Base-by-base conservation (phyloP, 805 yeast genomes). In the Candida ovalis region DNA sequence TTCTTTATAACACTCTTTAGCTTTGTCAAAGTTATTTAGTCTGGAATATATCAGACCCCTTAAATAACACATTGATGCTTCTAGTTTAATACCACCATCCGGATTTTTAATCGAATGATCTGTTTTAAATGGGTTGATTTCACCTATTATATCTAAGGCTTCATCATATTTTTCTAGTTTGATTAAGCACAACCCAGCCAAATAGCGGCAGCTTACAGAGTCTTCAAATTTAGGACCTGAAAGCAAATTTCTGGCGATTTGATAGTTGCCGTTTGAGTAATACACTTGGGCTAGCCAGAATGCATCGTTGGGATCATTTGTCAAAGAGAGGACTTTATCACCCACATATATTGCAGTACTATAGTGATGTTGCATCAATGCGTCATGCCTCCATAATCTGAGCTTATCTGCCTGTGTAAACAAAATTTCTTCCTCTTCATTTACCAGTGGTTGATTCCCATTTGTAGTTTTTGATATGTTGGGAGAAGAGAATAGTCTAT, bases 261-360 rank as follows among this genome's bases (percentile, higher is more conserved):
- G 76, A 65, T 81, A 90, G 60, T 86, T 80, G 10, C 92, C 92
- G 47, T 80, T 81, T 47, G 82, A 73, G 64, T 81, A 88, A 63
- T 86, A 82, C 4, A 87, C 96, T 69, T 92, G 97, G 0, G 96
- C 97, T 27, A 92, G 73, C 97, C 97, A 91, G 66, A 89, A 92
- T 10, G 97, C 97, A 63, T 92, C 98, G 60, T 85, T 88, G 13
- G 96, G 86, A 61, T 91, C 97, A 50, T 77, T 76, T 0, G 97
- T 90, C 51, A 94, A 69, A 1, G 90, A 79, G 38, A 88, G 75
- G 7, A 94, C 88, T 59, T 91, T 92, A 68, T 94, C 96, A 15
- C 96, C 98, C 24, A 94, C 78, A 62, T 82, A 89, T 58, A 86
- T 92, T 0, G 98, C 97, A 0, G 97, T 88, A 40, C 76, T 76